phyloP scores from a whole-genome alignment of 371 early-diverging fungal genomes.

The Actinomucor elegans region DNA sequence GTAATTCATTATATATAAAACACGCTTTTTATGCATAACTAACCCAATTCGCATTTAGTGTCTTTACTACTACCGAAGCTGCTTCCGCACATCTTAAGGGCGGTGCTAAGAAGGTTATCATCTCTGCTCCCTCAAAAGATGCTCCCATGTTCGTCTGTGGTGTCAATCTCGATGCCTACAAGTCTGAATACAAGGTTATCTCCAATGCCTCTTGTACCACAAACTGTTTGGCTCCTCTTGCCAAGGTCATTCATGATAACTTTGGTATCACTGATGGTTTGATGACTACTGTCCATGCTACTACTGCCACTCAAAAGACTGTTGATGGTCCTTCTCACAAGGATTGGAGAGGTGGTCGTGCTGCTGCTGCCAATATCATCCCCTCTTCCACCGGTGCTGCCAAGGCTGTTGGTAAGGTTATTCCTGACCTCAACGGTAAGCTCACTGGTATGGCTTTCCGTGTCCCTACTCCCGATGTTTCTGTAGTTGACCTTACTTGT shows the following conservation, averaged over 20 bases:
- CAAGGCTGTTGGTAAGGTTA: slow-evolving; percentile 99
- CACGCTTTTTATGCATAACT: neutral
- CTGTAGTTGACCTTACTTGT: slow-evolving; percentile 98
- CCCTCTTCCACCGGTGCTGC: slow-evolving; percentile 99
- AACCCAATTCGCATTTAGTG: slow-evolving; percentile 84
- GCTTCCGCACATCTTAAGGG: slow-evolving; percentile 83
- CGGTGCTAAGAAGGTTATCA: slow-evolving; percentile 98
- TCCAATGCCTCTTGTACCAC: slow-evolving; percentile 99
- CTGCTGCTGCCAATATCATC: slow-evolving; percentile 97
- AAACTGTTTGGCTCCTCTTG: slow-evolving; percentile 99
- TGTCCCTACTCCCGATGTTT: slow-evolving; percentile 97
- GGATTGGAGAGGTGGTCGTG: slow-evolving; percentile 95
- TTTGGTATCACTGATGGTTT: slow-evolving; percentile 85
- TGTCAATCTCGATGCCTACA: slow-evolving; percentile 96
- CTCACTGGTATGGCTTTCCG: slow-evolving; percentile 99
- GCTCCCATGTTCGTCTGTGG: slow-evolving; percentile 90
- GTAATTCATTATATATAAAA: neutral
- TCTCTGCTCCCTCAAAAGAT: slow-evolving; percentile 96
- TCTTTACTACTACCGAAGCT: slow-evolving; percentile 93
- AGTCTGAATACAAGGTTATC: slow-evolving; percentile 81
- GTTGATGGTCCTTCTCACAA: slow-evolving; percentile 98
- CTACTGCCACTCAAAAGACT: slow-evolving; percentile 99
- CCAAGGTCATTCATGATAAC: slow-evolving; percentile 96
- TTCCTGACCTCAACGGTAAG: slow-evolving; percentile 96
- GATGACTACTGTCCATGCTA: slow-evolving; percentile 99